phyloP scores from a whole-genome alignment of 352 stramenopile species.

The Pythium sukuiense region DNA sequence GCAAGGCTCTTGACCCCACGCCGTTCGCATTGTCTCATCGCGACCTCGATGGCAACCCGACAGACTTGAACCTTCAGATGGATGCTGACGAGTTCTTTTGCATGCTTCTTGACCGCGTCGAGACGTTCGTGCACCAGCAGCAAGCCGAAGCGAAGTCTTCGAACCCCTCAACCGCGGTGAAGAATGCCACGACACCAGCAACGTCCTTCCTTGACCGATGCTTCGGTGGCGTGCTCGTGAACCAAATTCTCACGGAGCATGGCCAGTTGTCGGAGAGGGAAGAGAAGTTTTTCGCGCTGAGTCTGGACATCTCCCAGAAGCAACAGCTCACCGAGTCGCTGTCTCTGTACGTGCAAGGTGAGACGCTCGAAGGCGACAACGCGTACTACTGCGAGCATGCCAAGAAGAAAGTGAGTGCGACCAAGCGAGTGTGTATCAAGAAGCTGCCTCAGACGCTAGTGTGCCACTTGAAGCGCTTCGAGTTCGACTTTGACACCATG shows the following conservation, averaged over 20 bases:
- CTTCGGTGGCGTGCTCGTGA: constrained; percentile 79
- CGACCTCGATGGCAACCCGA: constrained; percentile 72
- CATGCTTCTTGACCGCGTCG: constrained; percentile 73
- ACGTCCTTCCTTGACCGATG: constrained; percentile 48
- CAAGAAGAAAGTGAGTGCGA: constrained; percentile 74
- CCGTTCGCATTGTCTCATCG: constrained; percentile 66
- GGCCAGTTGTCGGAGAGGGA: constrained; percentile 78
- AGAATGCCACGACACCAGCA: not conserved
- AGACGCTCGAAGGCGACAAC: constrained; percentile 77
- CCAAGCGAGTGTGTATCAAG: constrained; percentile 85
- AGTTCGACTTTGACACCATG: constrained; percentile 90
- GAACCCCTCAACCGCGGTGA: no score
- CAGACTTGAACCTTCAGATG: constrained; percentile 76
- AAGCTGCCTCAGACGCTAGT: constrained; percentile 74
- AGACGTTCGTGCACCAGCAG: constrained; percentile 39
- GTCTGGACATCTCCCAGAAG: constrained; percentile 79
- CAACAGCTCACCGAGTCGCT: constrained; percentile 59
- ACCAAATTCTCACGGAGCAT: constrained; percentile 81
- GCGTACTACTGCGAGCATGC: constrained; percentile 74
- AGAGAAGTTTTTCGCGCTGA: constrained; percentile 85
- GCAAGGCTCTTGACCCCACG: constrained; percentile 56
- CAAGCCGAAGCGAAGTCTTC: not conserved
- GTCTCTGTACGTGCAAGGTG: constrained; percentile 66
- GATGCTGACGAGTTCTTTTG: constrained; percentile 85
- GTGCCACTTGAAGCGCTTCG: constrained; percentile 86